Percentiles rank a stretch among this genome's conserved stretches.
These are phyloP conservation scores for Solanum piurae DNA, from an alignment of 257 asterid species.

Conservation along the genomic window DNA sequence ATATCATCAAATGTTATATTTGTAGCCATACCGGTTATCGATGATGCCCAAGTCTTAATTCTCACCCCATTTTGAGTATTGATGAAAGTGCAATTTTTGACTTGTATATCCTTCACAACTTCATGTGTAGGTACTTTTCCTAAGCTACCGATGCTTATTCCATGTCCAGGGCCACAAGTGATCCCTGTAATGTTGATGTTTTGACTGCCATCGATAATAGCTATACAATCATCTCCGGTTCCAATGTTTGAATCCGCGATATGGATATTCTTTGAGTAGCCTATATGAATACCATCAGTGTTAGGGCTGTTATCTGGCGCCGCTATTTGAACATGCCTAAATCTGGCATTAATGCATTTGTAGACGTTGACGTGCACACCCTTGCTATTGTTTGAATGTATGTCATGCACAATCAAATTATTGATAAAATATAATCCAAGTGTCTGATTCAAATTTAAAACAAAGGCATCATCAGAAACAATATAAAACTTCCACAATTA, in stretches of 20 bases:
- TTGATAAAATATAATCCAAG: neutral
- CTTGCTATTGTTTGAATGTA: neutral
- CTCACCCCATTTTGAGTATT: neutral
- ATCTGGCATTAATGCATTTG: neutral
- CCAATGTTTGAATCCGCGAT: neutral
- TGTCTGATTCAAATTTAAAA: neutral
- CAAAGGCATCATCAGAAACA: too few relatives aligned
- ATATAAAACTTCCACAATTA: neutral
- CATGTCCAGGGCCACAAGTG: neutral
- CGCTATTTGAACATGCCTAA: neutral
- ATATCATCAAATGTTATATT: neutral
- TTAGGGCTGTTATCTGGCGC: constrained; percentile 6
- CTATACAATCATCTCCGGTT: neutral
- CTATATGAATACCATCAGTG: constrained; percentile 9
- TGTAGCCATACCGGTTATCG: neutral
- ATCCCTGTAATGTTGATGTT: neutral
- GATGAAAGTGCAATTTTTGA: neutral
- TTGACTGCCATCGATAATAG: neutral
- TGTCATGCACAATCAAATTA: neutral
- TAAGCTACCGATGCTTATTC: neutral
- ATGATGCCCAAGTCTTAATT: neutral
- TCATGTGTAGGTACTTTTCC: neutral
- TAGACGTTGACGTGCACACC: neutral
- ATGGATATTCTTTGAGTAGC: neutral
- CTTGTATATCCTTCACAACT: neutral